A percentile compares a stretch with the other conserved stretches of the same genome.
Conservation (phyloP, 805 yeast genomes). For the Wickerhamiella spandovensis region DNA sequence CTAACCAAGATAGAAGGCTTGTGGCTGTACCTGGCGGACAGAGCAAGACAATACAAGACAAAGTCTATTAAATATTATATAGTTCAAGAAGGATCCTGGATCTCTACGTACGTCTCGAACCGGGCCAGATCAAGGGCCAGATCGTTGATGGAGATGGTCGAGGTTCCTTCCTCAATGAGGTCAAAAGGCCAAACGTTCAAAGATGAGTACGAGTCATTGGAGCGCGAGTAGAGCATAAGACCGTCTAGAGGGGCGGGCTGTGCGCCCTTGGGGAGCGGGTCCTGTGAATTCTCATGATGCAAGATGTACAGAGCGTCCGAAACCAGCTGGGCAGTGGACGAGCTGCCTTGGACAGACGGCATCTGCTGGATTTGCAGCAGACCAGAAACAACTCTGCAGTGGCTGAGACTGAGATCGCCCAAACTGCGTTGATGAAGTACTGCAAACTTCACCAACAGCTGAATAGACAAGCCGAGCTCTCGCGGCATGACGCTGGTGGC, state of each 20-base stretch:
- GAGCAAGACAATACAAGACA: too few relatives aligned
- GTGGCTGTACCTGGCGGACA: too few relatives aligned
- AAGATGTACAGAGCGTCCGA: constrained; percentile 11
- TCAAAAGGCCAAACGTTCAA: constrained; percentile 39
- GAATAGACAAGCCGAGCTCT: neutral
- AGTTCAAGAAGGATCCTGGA: neutral
- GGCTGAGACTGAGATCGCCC: neutral
- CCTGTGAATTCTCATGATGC: neutral
- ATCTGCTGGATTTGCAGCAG: constrained; percentile 1
- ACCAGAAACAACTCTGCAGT: neutral
- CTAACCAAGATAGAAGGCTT: too few relatives aligned
- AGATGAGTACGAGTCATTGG: constrained; percentile 21
- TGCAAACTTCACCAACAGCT: constrained; percentile 17
- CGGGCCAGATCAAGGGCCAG: constrained; percentile 39
- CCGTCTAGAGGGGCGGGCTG: constrained; percentile 9
- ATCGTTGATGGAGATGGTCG: constrained; percentile 36
- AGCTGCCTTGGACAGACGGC: neutral
- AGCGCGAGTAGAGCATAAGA: constrained; percentile 15
- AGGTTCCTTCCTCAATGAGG: constrained; percentile 43
- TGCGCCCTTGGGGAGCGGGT: neutral
- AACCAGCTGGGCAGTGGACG: constrained; percentile 5
- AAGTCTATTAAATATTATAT: neutral
- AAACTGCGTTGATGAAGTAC: constrained; percentile 13
- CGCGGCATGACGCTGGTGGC: neutral
- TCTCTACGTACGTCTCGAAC: constrained; percentile 39